Evolutionary conservation across 768 basidiomycete species (phyloP).

Genomic region (Lactarius sanguifluus): DNA sequence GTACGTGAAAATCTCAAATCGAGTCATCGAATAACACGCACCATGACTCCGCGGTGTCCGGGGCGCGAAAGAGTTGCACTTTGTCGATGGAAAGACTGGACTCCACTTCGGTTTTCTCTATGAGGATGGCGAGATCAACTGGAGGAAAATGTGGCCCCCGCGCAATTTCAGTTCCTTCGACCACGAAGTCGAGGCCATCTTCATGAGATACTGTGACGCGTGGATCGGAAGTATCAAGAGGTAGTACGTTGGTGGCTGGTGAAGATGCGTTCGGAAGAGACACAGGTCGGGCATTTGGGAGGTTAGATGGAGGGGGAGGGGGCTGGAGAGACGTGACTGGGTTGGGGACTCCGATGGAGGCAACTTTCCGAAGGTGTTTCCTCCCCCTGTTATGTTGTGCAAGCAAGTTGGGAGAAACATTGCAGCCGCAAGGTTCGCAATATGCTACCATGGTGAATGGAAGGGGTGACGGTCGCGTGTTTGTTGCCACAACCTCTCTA

Average conservation of each 20-base stretch:
- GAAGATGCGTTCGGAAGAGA: not conserved
- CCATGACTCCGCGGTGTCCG: not conserved
- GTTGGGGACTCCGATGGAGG: not conserved
- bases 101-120: not conserved
- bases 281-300: not conserved
- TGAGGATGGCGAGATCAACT: not conserved
- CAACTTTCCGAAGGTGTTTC: conserved; percentile 13
- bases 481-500: not conserved
- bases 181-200: conserved; percentile 17
- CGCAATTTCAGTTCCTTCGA: not conserved
- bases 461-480: not conserved
- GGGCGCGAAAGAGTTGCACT: not conserved
- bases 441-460: conserved; percentile 14
- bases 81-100: conserved; percentile 4
- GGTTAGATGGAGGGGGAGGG: not conserved
- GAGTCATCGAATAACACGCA: not conserved
- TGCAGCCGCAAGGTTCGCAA: conserved; percentile 27
- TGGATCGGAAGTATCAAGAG: not conserved
- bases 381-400: conserved; percentile 3
- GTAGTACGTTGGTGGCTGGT: not conserved
- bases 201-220: conserved; percentile 9
- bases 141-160: not conserved
- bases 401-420: not conserved
- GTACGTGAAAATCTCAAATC: not conserved
- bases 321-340: not conserved